phyloP scores from a whole-genome alignment of 2,329 filamentous ascomycete species.

The Venturia oleaginea region DNA sequence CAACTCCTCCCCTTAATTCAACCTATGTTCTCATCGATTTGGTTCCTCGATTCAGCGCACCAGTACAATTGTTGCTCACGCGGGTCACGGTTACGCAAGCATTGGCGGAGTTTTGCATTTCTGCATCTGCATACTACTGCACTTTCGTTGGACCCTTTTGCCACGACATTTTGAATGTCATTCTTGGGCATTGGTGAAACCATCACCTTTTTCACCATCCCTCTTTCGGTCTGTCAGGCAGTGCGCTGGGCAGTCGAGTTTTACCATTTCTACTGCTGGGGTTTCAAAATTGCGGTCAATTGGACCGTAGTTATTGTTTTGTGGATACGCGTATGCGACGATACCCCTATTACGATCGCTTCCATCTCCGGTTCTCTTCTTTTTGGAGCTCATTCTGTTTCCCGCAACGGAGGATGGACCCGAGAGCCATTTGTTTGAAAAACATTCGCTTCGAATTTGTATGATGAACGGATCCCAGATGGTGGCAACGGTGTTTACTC shows the following conservation, averaged over 20 bases:
- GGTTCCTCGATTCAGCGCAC: neutral
- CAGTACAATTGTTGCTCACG: neutral
- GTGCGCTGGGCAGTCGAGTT: neutral
- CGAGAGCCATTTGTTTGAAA: neutral
- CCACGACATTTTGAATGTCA: neutral
- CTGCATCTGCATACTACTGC: neutral
- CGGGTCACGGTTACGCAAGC: neutral
- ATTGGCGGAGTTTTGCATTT: slow-evolving; percentile 9
- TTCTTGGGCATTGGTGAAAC: neutral
- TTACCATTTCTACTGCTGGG: neutral
- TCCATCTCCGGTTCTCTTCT: neutral
- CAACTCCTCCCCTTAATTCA: neutral
- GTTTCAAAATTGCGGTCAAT: neutral
- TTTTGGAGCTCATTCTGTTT: neutral
- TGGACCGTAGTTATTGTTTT: neutral
- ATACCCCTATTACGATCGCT: slow-evolving; percentile 9
- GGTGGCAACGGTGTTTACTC: neutral
- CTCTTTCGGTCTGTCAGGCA: neutral
- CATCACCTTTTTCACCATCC: neutral
- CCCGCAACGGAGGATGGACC: neutral
- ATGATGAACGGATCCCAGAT: neutral
- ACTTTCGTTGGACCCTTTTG: neutral
- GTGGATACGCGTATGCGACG: neutral
- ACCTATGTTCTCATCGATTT: neutral
- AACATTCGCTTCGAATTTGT: slow-evolving; percentile 1